phyloP scores from a whole-genome alignment of 2,329 filamentous ascomycete species.

The Pseudogymnoascus sp. region DNA sequence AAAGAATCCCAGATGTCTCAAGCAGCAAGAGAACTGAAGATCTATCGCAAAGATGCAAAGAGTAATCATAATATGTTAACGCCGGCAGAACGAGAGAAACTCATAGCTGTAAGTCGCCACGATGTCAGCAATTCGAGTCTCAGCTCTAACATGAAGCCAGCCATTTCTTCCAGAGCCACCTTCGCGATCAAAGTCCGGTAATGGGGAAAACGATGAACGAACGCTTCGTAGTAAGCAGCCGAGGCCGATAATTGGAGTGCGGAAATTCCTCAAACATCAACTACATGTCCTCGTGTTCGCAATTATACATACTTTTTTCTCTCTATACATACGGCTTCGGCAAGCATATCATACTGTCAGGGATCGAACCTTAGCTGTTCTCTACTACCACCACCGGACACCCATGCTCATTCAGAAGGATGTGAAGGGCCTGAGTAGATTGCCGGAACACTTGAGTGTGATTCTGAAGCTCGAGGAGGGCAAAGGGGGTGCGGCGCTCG shows the following conservation, averaged over 20 bases:
- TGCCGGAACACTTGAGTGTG: constrained; percentile 82
- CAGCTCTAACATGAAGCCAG: constrained; percentile 19
- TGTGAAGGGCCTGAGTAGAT: constrained; percentile 61
- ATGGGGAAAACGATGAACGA: constrained; percentile 5
- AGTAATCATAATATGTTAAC: constrained; percentile 34
- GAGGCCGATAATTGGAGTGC: constrained; percentile 40
- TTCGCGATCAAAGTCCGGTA: constrained; percentile 4
- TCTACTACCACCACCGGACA: constrained; percentile 93
- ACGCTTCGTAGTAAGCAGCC: constrained; percentile 20
- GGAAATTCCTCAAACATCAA: constrained; percentile 52
- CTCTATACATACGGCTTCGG: constrained; percentile 75
- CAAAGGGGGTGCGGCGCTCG: constrained; percentile 64
- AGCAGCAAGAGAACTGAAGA: constrained; percentile 29
- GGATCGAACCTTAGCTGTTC: constrained; percentile 69
- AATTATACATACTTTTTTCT: constrained; percentile 73
- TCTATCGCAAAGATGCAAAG: constrained; percentile 40
- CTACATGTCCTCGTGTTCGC: constrained; percentile 61
- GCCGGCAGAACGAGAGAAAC: constrained; percentile 36
- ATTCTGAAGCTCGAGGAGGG: constrained; percentile 68
- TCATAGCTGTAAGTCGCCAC: constrained; percentile 34
- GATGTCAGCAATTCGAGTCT: constrained; percentile 10
- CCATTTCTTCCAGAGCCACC: constrained; percentile 27
- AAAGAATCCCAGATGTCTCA: constrained; percentile 1
- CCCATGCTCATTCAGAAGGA: constrained; percentile 88
- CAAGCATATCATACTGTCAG: constrained; percentile 71